A percentile compares a stretch with the other conserved stretches of the same genome.
phyloP scores from a whole-genome alignment of 257 asterid species.

The Nicotiana undulata region DNA sequence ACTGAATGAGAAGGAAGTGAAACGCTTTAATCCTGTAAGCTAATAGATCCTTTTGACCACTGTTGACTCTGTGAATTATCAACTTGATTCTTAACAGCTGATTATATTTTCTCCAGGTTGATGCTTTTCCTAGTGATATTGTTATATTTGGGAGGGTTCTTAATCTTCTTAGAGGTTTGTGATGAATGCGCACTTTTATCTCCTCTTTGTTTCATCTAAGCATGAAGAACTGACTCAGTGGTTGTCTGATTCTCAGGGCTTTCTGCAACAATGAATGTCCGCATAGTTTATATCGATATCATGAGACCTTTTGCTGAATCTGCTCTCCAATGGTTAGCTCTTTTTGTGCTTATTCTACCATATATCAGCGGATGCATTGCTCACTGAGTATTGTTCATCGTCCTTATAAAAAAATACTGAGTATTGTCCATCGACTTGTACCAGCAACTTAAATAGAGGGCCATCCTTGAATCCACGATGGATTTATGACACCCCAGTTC shows the following conservation, averaged over 20 bases:
- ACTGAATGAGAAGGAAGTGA: conserved; percentile 72
- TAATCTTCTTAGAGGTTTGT: conserved; percentile 88
- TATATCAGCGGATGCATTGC: conserved; percentile 12
- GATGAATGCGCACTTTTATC: conserved; percentile 9
- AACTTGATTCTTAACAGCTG: conserved; percentile 4
- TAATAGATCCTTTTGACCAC: conserved; percentile 9
- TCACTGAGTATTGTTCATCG: conserved; percentile 18
- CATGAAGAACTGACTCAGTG: conserved; percentile 14
- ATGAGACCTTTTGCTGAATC: conserved; percentile 99
- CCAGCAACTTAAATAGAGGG: conserved; percentile 65
- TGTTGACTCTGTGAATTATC: conserved; percentile 5
- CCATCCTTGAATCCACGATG: conserved; percentile 62
- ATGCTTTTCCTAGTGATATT: conserved; percentile 98
- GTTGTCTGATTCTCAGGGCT: conserved; percentile 54
- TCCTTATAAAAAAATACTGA: too few relatives aligned
- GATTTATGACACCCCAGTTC: conserved; percentile 69
- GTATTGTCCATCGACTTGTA: conserved; percentile 22
- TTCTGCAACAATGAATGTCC: conserved; percentile 80
- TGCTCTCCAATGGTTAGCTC: conserved; percentile 64
- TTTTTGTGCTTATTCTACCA: conserved; percentile 5
- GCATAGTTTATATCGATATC: conserved; percentile 69
- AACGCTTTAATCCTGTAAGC: conserved; percentile 94
- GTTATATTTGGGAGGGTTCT: conserved; percentile 88
- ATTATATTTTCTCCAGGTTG: conserved; percentile 51
- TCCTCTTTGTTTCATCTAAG: conserved; percentile 17